phyloP scores from a whole-genome alignment of 2,329 filamentous ascomycete genomes.

The Thielaviopsis euricoi region DNA sequence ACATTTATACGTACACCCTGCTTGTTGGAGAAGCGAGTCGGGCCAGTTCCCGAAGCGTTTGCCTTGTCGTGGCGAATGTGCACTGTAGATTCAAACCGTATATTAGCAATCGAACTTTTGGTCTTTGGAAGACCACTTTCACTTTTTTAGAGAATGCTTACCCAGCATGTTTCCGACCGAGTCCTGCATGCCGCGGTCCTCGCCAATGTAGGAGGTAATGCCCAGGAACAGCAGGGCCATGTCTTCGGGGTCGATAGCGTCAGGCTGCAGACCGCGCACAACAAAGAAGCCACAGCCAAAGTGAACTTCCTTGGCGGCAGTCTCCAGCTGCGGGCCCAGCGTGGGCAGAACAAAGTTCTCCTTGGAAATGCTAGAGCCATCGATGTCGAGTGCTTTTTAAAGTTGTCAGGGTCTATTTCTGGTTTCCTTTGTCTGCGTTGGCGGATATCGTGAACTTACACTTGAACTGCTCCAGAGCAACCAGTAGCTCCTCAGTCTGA shows the following conservation, averaged over 20 bases:
- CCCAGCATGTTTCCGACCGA: constrained; percentile 30
- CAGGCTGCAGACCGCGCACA: constrained; percentile 34
- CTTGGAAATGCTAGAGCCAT: constrained; percentile 21
- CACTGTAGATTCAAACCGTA: constrained; percentile 16
- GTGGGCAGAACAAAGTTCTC: constrained; percentile 26
- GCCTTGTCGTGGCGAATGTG: constrained; percentile 29
- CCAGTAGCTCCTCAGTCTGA: neutral
- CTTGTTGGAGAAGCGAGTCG: constrained; percentile 31
- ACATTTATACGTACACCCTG: constrained; percentile 22
- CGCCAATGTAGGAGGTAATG: constrained; percentile 38
- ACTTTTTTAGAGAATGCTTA: constrained; percentile 18
- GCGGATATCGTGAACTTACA: neutral
- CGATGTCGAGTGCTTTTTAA: constrained; percentile 18
- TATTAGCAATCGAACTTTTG: neutral
- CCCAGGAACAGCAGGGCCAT: constrained; percentile 40
- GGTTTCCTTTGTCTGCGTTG: no score
- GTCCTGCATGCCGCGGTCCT: constrained; percentile 34
- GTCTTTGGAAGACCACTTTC: no score
- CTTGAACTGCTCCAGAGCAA: neutral
- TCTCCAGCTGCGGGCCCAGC: constrained; percentile 20
- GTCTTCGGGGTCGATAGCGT: constrained; percentile 33
- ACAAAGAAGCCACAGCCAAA: constrained; percentile 34
- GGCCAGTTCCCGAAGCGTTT: constrained; percentile 23
- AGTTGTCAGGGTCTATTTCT: no score
- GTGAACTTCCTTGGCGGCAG: constrained; percentile 23